These are phyloP conservation scores for Ambrosiella xylebori DNA, from an alignment of 2,329 filamentous ascomycete species.

Conservation along the genomic window DNA sequence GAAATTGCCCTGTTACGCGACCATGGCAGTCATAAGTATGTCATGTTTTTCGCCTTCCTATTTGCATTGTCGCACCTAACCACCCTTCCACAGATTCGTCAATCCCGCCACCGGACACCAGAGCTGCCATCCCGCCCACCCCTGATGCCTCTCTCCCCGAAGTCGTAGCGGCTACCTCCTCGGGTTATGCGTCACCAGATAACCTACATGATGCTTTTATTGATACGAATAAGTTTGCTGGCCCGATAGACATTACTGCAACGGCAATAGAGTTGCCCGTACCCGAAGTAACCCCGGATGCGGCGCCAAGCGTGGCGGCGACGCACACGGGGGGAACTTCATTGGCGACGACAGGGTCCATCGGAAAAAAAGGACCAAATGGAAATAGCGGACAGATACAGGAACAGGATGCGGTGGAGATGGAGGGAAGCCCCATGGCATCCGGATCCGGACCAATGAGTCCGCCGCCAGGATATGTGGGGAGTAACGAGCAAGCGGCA, in stretches of 20 bases:
- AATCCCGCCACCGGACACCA: not conserved
- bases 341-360: too few species aligned
- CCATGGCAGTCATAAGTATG: too few species aligned
- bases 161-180: not conserved
- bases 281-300: not conserved
- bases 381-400: not conserved
- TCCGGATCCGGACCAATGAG: not conserved
- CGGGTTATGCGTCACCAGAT: not conserved
- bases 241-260: not conserved
- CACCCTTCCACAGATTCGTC: too few species aligned
- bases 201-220: not conserved
- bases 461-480: not conserved
- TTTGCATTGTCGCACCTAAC: too few species aligned
- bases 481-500: not conserved
- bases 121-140: not conserved
- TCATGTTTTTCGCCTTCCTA: too few species aligned
- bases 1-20: too few species aligned
- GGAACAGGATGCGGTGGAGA: not conserved
- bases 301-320: not conserved
- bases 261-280: not conserved
- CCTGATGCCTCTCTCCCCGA: conserved; percentile 4
- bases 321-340: too few species aligned
- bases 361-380: too few species aligned
- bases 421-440: not conserved
- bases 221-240: not conserved